Conservation (phyloP, 331 rosid genomes). For the Acacia concinna region DNA sequence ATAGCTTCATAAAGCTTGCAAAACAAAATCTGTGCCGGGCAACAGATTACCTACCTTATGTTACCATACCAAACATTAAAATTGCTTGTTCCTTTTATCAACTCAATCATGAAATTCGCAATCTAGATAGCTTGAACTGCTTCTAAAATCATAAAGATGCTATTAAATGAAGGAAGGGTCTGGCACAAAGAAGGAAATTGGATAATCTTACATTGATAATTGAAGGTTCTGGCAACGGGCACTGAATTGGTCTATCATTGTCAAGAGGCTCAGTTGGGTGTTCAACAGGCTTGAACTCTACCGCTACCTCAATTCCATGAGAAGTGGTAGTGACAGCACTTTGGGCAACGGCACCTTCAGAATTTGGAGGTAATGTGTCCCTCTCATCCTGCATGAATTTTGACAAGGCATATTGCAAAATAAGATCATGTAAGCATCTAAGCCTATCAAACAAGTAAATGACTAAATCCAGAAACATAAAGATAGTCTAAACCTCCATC, state of each 20-base stretch:
- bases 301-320: slow-evolving; percentile 91
- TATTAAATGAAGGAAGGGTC: not conserved
- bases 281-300: slow-evolving; percentile 93
- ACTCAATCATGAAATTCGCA: not conserved
- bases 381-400: slow-evolving; percentile 67
- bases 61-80: slow-evolving; percentile 9
- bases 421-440: slow-evolving; percentile 8
- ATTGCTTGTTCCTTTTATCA: slow-evolving; percentile 6
- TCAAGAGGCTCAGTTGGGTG: slow-evolving; percentile 88
- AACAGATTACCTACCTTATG: not conserved
- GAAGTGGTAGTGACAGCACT: slow-evolving; percentile 49
- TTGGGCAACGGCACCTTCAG: slow-evolving; percentile 45
- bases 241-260: slow-evolving; percentile 77
- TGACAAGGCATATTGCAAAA: slow-evolving; percentile 23
- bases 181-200: not conserved
- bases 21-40: not conserved
- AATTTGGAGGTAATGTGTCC: slow-evolving; percentile 58
- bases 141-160: not conserved
- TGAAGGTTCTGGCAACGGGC: slow-evolving; percentile 92
- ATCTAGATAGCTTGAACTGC: not conserved
- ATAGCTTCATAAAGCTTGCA: not conserved
- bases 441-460: slow-evolving; percentile 11
- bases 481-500: not conserved
- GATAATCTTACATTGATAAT: slow-evolving; percentile 80
- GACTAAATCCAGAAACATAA: slow-evolving; percentile 4